phyloP scores from a whole-genome alignment of 768 basidiomycete genomes.

The Steccherinum ochraceum region DNA sequence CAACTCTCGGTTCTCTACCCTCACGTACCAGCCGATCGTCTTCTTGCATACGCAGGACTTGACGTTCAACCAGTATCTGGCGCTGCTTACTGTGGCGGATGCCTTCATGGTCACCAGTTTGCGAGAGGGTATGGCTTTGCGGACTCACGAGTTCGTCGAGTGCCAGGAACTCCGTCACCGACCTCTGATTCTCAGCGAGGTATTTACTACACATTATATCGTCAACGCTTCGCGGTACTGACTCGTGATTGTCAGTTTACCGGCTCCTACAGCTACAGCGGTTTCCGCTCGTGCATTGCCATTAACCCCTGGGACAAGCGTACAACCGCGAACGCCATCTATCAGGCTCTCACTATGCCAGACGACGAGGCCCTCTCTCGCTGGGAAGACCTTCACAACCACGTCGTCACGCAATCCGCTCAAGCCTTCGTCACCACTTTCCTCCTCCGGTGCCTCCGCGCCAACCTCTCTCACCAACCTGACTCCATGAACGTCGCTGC shows the following conservation, averaged over 20 bases:
- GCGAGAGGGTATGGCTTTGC: conserved; percentile 83
- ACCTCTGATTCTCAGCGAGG: conserved; percentile 77
- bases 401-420: conserved; percentile 82
- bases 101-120: conserved; percentile 81
- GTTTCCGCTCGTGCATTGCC: conserved; percentile 81
- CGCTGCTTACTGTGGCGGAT: conserved; percentile 74
- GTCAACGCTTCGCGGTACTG: background rate
- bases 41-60: conserved; percentile 82
- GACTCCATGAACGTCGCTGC: conserved; percentile 31
- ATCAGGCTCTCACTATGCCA: conserved; percentile 71
- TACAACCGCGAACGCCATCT: conserved; percentile 78
- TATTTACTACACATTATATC: conserved; percentile 23
- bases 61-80: conserved; percentile 82
- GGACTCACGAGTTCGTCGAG: conserved; percentile 81
- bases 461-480: conserved; percentile 58
- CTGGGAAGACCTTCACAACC: conserved; percentile 83
- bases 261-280: conserved; percentile 79
- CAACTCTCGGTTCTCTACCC: conserved; percentile 76
- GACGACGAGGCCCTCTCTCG: conserved; percentile 66
- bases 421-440: conserved; percentile 79
- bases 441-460: conserved; percentile 67
- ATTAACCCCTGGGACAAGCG: conserved; percentile 84
- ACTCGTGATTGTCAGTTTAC: conserved; percentile 53
- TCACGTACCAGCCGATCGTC: conserved; percentile 84
- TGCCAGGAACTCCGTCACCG: conserved; percentile 68